Percentiles rank a stretch among this genome's conserved stretches.
These are phyloP conservation scores for Schizonepeta tenuifolia DNA, from an alignment of 257 asterid species.

Conservation along the genomic window DNA sequence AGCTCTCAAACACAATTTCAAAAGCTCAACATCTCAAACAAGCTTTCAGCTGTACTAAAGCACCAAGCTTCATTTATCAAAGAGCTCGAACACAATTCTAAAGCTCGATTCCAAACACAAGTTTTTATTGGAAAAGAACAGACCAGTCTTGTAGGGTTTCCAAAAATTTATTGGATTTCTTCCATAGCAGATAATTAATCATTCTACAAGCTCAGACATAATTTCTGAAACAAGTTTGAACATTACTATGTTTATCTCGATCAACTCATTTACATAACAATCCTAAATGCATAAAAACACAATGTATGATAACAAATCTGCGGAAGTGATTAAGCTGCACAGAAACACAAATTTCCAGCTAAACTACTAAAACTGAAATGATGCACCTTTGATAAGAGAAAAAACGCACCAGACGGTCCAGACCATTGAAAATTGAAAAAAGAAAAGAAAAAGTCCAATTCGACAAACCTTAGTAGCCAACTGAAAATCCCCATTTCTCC, in stretches of 20 bases:
- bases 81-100: not conserved
- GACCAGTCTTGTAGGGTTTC: too few species aligned
- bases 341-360: not conserved
- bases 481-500: conserved; percentile 55
- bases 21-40: not conserved
- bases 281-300: not conserved
- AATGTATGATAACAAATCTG: not conserved
- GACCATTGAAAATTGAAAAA: not conserved
- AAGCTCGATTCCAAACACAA: too few species aligned
- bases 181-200: too few species aligned
- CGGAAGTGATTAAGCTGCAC: not conserved
- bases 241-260: too few species aligned
- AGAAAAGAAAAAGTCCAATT: not conserved
- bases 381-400: not conserved
- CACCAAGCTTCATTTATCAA: not conserved
- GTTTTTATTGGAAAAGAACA: too few species aligned
- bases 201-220: not conserved
- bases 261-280: not conserved
- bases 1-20: not conserved
- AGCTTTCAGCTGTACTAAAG: too few species aligned
- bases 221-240: not conserved
- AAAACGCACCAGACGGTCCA: not conserved
- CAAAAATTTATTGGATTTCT: too few species aligned
- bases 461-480: conserved; percentile 55
- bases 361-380: not conserved